These are phyloP conservation scores for Roridomyces roridus DNA, from an alignment of 768 basidiomycete genomes.

Conservation along the genomic window DNA sequence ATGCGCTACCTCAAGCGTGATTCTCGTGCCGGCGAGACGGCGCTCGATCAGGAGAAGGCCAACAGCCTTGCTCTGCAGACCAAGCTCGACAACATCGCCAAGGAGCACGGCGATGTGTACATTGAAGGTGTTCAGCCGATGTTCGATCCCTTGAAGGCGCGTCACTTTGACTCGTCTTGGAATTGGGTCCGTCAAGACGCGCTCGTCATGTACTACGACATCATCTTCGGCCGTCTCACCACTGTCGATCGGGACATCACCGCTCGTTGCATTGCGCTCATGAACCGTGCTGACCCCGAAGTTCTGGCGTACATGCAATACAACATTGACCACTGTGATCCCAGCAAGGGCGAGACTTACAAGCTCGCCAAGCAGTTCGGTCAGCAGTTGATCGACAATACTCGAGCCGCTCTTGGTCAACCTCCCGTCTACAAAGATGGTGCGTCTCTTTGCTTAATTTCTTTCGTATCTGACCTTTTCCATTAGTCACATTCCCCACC, in stretches of 20 bases:
- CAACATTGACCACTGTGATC: constrained; percentile 83
- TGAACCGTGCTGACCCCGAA: constrained; percentile 95
- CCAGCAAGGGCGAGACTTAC: constrained; percentile 88
- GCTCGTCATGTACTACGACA: constrained; percentile 96
- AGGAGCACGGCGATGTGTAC: constrained; percentile 94
- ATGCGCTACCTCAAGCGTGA: constrained; percentile 97
- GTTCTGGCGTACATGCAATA: constrained; percentile 96
- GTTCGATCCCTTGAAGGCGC: constrained; percentile 95
- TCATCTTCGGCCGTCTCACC: constrained; percentile 93
- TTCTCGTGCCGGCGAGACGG: constrained; percentile 89
- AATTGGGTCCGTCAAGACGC: constrained; percentile 99
- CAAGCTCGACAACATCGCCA: constrained; percentile 84
- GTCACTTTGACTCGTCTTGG: constrained; percentile 99
- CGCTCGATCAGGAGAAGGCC: constrained; percentile 87
- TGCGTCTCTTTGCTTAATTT: constrained; percentile 43
- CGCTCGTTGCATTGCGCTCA: constrained; percentile 94
- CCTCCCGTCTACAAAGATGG: constrained; percentile 97
- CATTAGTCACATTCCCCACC: constrained; percentile 93
- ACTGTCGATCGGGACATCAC: constrained; percentile 97
- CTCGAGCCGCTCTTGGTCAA: constrained; percentile 78
- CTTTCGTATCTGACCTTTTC: constrained; percentile 2
- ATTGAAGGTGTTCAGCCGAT: constrained; percentile 93
- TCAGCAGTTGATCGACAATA: constrained; percentile 94
- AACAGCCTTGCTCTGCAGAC: constrained; percentile 75
- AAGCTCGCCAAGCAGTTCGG: constrained; percentile 97